Base-by-base conservation (phyloP, 495 filamentous ascomycete genomes). In the Penicillium herquei region DNA sequence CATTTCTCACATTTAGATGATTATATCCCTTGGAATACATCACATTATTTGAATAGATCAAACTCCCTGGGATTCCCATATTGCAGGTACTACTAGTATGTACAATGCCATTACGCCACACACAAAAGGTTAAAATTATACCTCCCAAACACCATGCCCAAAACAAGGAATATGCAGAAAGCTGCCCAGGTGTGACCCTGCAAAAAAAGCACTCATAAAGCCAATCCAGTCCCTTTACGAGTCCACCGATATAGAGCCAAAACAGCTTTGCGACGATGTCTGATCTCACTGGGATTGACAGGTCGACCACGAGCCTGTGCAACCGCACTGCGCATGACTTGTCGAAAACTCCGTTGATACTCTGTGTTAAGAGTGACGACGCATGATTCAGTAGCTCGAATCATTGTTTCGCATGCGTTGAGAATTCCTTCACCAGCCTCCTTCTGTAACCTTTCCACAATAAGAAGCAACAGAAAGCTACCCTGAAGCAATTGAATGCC, bases 401-500 rank as follows among this genome's bases (percentile, higher is more conserved):
- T 90, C 65, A 92, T 92, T 13, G 88, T 91, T 73, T 94, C 89
- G 70, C 89, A 92, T 6, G 89, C 90, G 61, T 87, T 85, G 46
- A 91, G 84, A 16, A 94, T 88, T 51, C 85, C 90, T 12, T 88
- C 85, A 14, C 86, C 87, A 0, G 89, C 89, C 66, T 91, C 88
- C 42, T 87, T 84, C 62, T 90, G 88, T 42, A 92, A 75, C 61
- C 91, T 89, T 62, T 92, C 90, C 56, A 90, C 90, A 50, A 92
- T 91, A 32, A 92, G 77, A 5, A 94, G 80, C 0, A 92, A 76
- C 12, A 94, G 72, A 69, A 92, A 94, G 40, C 88, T 91, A 7
- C 90, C 88, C 64, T 92, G 90, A 4, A 94, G 74, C 0, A 94
- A 78, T 59, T 92, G 91, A 59, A 94, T 92, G 47, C 89, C 90